Evolutionary conservation across 2,329 filamentous ascomycete species (phyloP).

Genomic region (Pyrenophora seminiperda): DNA sequence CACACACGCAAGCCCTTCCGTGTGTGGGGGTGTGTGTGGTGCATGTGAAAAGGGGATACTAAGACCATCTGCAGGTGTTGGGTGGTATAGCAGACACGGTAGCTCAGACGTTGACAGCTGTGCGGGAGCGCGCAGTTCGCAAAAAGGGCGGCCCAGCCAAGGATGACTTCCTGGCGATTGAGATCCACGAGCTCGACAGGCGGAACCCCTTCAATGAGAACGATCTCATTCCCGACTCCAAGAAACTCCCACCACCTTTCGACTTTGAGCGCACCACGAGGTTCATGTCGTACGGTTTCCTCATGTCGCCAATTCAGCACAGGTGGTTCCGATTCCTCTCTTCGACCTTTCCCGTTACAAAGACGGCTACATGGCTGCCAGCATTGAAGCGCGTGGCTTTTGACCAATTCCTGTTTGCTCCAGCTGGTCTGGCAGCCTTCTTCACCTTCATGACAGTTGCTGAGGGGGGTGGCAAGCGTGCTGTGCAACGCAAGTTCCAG

Average conservation of each 20-base stretch:
- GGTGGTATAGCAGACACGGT: slow-evolving; percentile 96
- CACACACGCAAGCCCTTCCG: background rate
- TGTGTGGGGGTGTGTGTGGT: no score
- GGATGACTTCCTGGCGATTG: slow-evolving; percentile 78
- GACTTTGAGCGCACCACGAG: slow-evolving; percentile 93
- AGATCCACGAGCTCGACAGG: slow-evolving; percentile 84
- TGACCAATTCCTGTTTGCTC: slow-evolving; percentile 92
- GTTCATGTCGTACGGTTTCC: slow-evolving; percentile 97
- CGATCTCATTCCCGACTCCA: slow-evolving; percentile 69
- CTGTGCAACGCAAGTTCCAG: slow-evolving; percentile 80
- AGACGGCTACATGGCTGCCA: slow-evolving; percentile 69
- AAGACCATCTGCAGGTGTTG: slow-evolving; percentile 58
- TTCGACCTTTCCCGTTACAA: slow-evolving; percentile 80
- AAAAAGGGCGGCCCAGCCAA: slow-evolving; percentile 69
- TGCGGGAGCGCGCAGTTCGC: slow-evolving; percentile 69
- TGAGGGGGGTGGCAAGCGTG: slow-evolving; percentile 84
- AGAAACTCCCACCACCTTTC: slow-evolving; percentile 75
- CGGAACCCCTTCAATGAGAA: slow-evolving; percentile 71
- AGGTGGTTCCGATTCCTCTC: slow-evolving; percentile 92
- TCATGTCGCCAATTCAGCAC: slow-evolving; percentile 94
- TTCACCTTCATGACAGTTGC: slow-evolving; percentile 97
- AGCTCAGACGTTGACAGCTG: slow-evolving; percentile 86
- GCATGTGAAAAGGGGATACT: slow-evolving; percentile 8
- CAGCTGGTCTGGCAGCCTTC: slow-evolving; percentile 83
- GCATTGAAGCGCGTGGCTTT: slow-evolving; percentile 89